Conservation (phyloP, 129 eudicot species). For the Centaurea solstitialis region DNA sequence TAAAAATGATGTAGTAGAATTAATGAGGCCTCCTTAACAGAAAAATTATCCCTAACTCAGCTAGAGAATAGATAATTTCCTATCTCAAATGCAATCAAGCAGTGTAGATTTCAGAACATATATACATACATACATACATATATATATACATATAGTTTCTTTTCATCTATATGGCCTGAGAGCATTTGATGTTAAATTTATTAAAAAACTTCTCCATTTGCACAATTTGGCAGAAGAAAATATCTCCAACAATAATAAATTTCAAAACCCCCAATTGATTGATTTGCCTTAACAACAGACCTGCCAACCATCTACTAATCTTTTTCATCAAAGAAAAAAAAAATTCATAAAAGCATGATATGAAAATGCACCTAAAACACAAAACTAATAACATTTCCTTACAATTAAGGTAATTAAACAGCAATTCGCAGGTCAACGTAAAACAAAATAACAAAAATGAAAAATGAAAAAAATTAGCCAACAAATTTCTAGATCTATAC, state of each 20-base stretch:
- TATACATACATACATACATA: too few relatives aligned
- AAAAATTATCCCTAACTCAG: not conserved
- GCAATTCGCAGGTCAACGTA: constrained; percentile 24
- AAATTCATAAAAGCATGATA: not conserved
- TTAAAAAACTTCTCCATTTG: not conserved
- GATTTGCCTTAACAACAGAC: constrained; percentile 1
- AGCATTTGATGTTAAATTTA: not conserved
- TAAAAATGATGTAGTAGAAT: not conserved
- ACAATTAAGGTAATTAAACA: not conserved
- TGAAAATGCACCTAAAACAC: not conserved
- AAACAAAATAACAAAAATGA: not conserved
- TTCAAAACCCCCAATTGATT: not conserved
- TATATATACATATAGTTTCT: too few relatives aligned
- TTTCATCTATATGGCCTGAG: not conserved
- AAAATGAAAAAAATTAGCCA: not conserved
- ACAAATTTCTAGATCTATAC: constrained; percentile 27
- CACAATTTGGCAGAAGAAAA: not conserved
- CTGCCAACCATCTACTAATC: not conserved
- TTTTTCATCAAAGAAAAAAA: not conserved
- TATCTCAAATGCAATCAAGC: not conserved
- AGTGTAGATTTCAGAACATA: not conserved
- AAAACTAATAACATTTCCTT: not conserved
- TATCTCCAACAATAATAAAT: not conserved
- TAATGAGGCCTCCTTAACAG: not conserved
- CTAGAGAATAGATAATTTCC: not conserved